Base-by-base conservation (phyloP, 495 filamentous ascomycete species). In the Hypoxylon rickii region DNA sequence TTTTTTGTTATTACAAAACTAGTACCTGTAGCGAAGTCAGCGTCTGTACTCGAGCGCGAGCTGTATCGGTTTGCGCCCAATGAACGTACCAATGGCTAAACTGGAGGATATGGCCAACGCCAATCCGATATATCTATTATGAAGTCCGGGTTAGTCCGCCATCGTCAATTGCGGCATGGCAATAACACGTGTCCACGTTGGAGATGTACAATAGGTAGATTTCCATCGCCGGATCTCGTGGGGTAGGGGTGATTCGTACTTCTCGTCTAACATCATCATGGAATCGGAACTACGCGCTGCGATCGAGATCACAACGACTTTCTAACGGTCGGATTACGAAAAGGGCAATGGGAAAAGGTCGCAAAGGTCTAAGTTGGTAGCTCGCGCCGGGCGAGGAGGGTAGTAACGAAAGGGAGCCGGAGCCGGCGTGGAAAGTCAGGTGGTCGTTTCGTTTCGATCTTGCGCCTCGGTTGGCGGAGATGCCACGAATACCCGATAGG, bases 1-100 rank as follows among this genome's bases (percentile, higher is more conserved):
- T 90, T 92, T 72, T 96, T 95, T 31, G 90, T 95, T 61, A 96
- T 92, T 53, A 96, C 89, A 69, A 96, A 95, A 79, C 91, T 95
- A 21, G 89, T 88, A 57, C 90, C 90, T 91, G 69, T 43, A 34
- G 41, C 40, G 47, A 48, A 55, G 70, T 71, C 62, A 75, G 69
- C 44, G 21, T 45, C 13, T 39, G 3, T 5, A 2, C 40, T 31
- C 19, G 31, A 21, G 18, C 8, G 44, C 29, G 18, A 15, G 10
- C 19, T 29, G 5, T 11, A 3, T 41, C 38, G 31, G 12, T 13
- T 17, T 18, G 32, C 31, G 43, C 33, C 31, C 20, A 29, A 57
- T 54, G 51, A 44, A 72, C 87, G 59, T 86, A 87, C 92, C 92
- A 71, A 97, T 97, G 52, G 90, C 92, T 79, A 97, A 81, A 67